These are phyloP conservation scores for Tremella yokohamensis DNA, from an alignment of 768 basidiomycete genomes.

Conservation along the genomic window DNA sequence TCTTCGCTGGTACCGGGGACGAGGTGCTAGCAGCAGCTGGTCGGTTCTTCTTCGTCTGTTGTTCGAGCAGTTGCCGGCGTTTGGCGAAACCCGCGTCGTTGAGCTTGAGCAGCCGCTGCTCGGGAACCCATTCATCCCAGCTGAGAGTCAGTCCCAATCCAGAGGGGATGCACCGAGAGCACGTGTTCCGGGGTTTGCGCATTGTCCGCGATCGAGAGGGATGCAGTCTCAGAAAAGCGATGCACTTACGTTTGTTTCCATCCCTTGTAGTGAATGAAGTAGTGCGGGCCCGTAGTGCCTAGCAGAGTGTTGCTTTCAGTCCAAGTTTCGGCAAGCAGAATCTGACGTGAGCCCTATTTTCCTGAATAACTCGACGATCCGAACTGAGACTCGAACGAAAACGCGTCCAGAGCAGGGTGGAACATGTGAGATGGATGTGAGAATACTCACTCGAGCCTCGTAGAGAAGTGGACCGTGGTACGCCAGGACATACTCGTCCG, in stretches of 20 bases:
- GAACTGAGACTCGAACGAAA: slow-evolving; percentile 6
- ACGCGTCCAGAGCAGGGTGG: slow-evolving; percentile 20
- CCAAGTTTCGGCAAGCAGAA: slow-evolving; percentile 67
- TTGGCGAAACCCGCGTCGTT: slow-evolving; percentile 73
- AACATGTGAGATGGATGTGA: slow-evolving; percentile 5
- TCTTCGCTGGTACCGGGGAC: slow-evolving; percentile 13
- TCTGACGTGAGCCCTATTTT: slow-evolving; percentile 39
- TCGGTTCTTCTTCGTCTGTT: slow-evolving; percentile 52
- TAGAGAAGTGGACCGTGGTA: slow-evolving; percentile 95
- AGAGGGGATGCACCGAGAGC: not conserved
- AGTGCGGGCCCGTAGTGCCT: slow-evolving; percentile 70
- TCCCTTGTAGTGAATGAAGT: slow-evolving; percentile 97
- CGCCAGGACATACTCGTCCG: slow-evolving; percentile 79
- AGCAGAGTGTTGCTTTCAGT: slow-evolving; percentile 63
- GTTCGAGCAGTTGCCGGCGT: slow-evolving; percentile 65
- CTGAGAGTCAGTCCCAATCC: slow-evolving; percentile 52
- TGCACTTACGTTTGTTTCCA: slow-evolving; percentile 88
- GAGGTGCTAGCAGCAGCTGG: slow-evolving; percentile 46
- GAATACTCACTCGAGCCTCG: slow-evolving; percentile 68
- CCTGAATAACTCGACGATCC: slow-evolving; percentile 21
- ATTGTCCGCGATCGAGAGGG: not conserved
- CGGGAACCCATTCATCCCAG: slow-evolving; percentile 97
- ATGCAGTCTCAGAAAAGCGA: not conserved
- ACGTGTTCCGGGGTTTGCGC: not conserved
- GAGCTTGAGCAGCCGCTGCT: slow-evolving; percentile 71